Base-by-base conservation (phyloP, 164 flowering plant species). In the Litsea cubeba region DNA sequence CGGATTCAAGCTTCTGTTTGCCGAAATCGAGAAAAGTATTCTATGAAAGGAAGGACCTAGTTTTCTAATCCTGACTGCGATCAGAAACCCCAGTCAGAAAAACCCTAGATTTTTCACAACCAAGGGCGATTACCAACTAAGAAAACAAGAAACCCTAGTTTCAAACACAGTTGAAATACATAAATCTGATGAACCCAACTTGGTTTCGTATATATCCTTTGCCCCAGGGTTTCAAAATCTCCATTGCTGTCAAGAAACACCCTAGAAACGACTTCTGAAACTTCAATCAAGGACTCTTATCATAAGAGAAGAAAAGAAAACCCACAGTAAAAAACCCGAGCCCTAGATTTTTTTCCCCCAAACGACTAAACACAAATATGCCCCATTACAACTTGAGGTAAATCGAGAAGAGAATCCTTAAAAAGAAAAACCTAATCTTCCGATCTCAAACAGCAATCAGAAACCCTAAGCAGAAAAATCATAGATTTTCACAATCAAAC, bases 141-240 rank as follows among this genome's bases (percentile, higher is more conserved):
- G 26, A 32, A 60, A 74, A 77, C 18, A 24, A 30, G n/a, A 7
- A 26, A 69, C 30, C 25, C 68, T n/a, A 67, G 40, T 32, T 28
- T 67, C 35, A 64, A 64, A 5, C 32, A 64, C 32, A 26, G 26
- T 64, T 14, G 14, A 26, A 64, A 64, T 12, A 15, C 12, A 64
- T 40, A 40, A 40, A 8, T 40, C 46, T 7, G 46, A 40, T 40
- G 46, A 40, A 40, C 10, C 46, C 46, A 40, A 40, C 46, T 40
- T 40, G 46, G 46, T 40, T 40, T 40, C 46, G 8, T 40, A 8
- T 40, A 40, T 7, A 40, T 40, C 10, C 46, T 40, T 40, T 40
- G 46, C 46, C 46, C 46, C 46, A 40, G 46, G 46, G 46, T 40
- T 8, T 40, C 46, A 7, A 1, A 40, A 40, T 6, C 46, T 40